phyloP scores from a whole-genome alignment of 495 filamentous ascomycete genomes.

The Neurospora sp. region DNA sequence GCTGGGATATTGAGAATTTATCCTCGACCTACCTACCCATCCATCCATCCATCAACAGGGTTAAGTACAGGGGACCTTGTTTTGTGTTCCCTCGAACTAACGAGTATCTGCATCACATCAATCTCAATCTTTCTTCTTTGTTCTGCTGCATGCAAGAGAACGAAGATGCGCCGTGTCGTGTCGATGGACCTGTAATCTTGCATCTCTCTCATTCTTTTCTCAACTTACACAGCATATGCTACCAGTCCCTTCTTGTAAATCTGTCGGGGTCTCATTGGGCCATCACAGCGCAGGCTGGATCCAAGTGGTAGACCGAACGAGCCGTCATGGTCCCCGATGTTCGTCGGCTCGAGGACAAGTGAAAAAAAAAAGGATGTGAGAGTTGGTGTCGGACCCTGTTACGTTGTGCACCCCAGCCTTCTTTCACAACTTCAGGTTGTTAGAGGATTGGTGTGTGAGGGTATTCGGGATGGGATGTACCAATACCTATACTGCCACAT shows the following conservation, averaged over 20 bases:
- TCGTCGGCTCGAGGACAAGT: background rate
- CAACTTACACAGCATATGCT: background rate
- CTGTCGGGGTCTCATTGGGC: background rate
- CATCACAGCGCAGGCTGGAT: background rate
- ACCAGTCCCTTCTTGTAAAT: background rate
- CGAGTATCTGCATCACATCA: background rate
- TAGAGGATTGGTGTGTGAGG: background rate
- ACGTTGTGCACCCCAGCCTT: background rate
- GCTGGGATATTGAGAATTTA: background rate
- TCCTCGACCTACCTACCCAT: background rate
- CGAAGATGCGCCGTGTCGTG: background rate
- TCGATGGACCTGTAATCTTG: background rate
- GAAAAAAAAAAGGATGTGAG: background rate
- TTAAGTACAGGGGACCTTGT: background rate
- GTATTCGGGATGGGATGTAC: background rate
- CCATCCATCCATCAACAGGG: background rate
- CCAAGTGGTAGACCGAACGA: background rate
- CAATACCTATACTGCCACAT: background rate
- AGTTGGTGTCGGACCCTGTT: background rate
- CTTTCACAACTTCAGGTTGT: background rate
- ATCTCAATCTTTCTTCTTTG: background rate
- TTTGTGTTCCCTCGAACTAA: background rate
- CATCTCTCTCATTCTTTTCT: background rate
- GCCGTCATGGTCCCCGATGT: background rate
- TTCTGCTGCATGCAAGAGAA: background rate